phyloP scores from a whole-genome alignment of 139 green algal genomes.

The Volvox africanus region DNA sequence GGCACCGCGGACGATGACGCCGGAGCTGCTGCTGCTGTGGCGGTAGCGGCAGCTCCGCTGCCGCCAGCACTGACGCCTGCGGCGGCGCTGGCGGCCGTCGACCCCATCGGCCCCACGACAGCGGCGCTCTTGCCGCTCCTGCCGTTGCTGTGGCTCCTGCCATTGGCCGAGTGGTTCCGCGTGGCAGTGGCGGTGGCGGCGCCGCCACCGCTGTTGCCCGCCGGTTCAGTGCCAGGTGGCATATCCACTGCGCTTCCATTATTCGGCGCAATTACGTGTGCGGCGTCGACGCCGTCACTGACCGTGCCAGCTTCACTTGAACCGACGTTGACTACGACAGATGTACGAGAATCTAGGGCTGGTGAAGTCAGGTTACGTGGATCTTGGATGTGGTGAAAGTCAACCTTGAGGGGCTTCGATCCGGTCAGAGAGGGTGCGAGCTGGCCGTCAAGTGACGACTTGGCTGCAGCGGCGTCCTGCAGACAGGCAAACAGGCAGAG shows the following conservation, averaged over 20 bases:
- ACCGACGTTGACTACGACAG: neutral
- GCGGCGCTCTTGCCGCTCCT: neutral
- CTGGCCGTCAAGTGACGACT: conserved; percentile 75
- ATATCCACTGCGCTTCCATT: too few relatives aligned
- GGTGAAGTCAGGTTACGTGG: conserved; percentile 44
- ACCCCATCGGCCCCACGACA: neutral
- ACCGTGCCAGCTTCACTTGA: neutral
- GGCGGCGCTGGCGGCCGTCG: neutral
- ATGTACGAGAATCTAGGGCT: neutral
- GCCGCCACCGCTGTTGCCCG: too few relatives aligned
- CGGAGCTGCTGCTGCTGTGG: neutral
- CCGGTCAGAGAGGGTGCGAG: conserved; percentile 69
- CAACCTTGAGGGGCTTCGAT: conserved; percentile 74
- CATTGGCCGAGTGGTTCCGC: too few relatives aligned
- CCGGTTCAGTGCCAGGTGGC: too few relatives aligned
- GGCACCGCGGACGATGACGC: neutral
- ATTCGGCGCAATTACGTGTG: too few relatives aligned
- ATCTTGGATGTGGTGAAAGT: conserved; percentile 65
- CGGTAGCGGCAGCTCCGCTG: neutral
- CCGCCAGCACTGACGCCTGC: neutral
- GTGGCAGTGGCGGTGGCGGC: too few relatives aligned
- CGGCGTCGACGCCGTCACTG: neutral
- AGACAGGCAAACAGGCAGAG: too few relatives aligned
- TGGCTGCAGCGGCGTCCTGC: conserved; percentile 61
- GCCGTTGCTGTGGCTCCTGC: neutral